Evolutionary conservation across 1,284 basidiomycete species (phyloP).

Genomic region (Anthracocystis panici-leucophaei): DNA sequence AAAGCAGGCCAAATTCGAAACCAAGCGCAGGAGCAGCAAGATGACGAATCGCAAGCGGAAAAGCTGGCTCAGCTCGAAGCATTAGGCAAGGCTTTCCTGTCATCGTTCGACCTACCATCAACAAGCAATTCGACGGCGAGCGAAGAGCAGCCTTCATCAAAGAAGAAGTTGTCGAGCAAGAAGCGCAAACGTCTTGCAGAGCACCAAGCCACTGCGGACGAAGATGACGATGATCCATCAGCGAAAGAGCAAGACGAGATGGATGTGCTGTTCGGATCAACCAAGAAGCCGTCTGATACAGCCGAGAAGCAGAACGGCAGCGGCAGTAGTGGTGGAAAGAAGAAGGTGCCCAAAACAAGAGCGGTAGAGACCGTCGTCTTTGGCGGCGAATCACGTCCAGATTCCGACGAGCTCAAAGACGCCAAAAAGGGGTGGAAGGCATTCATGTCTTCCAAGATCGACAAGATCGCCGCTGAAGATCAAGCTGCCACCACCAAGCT

Average conservation of each 20-base stretch:
- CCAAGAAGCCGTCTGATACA: slow-evolving; percentile 1
- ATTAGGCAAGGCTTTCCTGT: slow-evolving; percentile 44
- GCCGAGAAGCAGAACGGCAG: slow-evolving; percentile 7
- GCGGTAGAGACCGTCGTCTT: slow-evolving; percentile 45
- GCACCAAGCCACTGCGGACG: slow-evolving; percentile 4
- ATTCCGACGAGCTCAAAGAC: slow-evolving; percentile 29
- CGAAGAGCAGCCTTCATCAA: not conserved
- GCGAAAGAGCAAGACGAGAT: slow-evolving; percentile 32
- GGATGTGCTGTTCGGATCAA: slow-evolving; percentile 32
- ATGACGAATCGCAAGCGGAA: slow-evolving; percentile 12
- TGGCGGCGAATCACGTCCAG: slow-evolving; percentile 30
- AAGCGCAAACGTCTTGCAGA: slow-evolving; percentile 37
- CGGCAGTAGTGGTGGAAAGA: slow-evolving; percentile 16
- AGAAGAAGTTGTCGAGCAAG: slow-evolving; percentile 32
- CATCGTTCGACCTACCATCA: slow-evolving; percentile 32
- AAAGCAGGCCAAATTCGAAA: slow-evolving; percentile 1
- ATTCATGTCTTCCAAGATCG: slow-evolving; percentile 57
- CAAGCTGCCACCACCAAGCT: slow-evolving; percentile 11
- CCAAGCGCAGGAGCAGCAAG: slow-evolving; percentile 1
- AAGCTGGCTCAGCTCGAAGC: slow-evolving; percentile 46
- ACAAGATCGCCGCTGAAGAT: slow-evolving; percentile 40
- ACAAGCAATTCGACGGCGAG: slow-evolving; percentile 1
- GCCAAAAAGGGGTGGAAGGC: slow-evolving; percentile 53
- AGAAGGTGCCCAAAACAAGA: slow-evolving; percentile 25
- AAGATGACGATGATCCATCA: not conserved